Conservation (phyloP, 2,329 filamentous ascomycete genomes). For the Alternaria sp. region DNA sequence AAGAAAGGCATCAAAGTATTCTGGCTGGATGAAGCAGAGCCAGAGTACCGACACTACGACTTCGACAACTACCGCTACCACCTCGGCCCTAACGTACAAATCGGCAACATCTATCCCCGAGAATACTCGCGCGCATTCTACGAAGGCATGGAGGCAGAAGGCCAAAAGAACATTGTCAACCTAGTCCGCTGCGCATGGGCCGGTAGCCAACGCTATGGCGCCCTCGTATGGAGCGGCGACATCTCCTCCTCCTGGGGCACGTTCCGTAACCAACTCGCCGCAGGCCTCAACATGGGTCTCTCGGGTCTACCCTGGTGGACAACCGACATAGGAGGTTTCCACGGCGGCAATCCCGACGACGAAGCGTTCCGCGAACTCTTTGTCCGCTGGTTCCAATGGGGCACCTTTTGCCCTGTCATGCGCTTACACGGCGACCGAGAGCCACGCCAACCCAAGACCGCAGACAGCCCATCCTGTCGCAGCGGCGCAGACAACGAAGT, state of each 20-base stretch:
- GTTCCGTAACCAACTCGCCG: slow-evolving; percentile 65
- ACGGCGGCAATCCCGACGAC: slow-evolving; percentile 66
- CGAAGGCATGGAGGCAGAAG: slow-evolving; percentile 61
- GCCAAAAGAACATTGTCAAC: slow-evolving; percentile 65
- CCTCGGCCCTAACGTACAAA: slow-evolving; percentile 58
- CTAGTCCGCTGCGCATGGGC: slow-evolving; percentile 64
- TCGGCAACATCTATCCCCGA: slow-evolving; percentile 65
- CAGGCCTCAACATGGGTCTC: slow-evolving; percentile 70
- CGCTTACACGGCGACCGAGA: slow-evolving; percentile 70
- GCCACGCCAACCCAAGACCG: slow-evolving; percentile 58
- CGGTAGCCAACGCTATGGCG: slow-evolving; percentile 67
- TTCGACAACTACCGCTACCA: slow-evolving; percentile 71
- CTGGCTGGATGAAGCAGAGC: slow-evolving; percentile 74
- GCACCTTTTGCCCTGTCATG: slow-evolving; percentile 71
- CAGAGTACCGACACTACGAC: slow-evolving; percentile 69
- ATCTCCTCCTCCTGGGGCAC: slow-evolving; percentile 69
- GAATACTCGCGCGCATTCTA: slow-evolving; percentile 67
- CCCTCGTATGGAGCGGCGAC: slow-evolving; percentile 71
- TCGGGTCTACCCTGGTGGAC: slow-evolving; percentile 72
- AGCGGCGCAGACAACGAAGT: slow-evolving; percentile 67
- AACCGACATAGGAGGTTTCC: slow-evolving; percentile 73
- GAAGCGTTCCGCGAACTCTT: slow-evolving; percentile 67
- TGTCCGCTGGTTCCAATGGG: slow-evolving; percentile 74
- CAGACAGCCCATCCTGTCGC: slow-evolving; percentile 46
- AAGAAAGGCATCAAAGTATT: slow-evolving; percentile 67